phyloP scores from a whole-genome alignment of 306 rosid genomes.

The Corylus heterophylla region DNA sequence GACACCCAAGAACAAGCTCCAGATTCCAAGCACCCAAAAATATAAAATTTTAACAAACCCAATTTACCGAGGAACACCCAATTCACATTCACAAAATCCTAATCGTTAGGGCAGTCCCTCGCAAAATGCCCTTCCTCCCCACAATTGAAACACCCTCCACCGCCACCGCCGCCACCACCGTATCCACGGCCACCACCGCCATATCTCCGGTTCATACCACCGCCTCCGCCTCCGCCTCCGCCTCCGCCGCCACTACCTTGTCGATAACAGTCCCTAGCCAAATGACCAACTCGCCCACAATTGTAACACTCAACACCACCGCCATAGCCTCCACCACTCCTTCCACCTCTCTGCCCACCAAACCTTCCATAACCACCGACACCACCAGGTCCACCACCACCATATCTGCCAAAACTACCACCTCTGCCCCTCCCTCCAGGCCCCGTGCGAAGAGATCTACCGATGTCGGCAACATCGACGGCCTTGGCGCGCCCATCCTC shows the following conservation, averaged over 20 bases:
- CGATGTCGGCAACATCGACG: slow-evolving; percentile 49
- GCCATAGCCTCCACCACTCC: slow-evolving; percentile 22
- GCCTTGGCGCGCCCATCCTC: slow-evolving; percentile 68
- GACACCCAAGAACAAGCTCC: slow-evolving; percentile 21
- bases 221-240: slow-evolving; percentile 21
- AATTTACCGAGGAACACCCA: neutral
- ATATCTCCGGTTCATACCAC: slow-evolving; percentile 22
- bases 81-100: slow-evolving; percentile 32
- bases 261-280: slow-evolving; percentile 29
- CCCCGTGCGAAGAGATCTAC: slow-evolving; percentile 37
- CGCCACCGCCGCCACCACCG: slow-evolving; percentile 26
- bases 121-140: slow-evolving; percentile 88
- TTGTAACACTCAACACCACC: slow-evolving; percentile 60
- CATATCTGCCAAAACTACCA: slow-evolving; percentile 27
- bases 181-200: slow-evolving; percentile 31
- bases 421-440: slow-evolving; percentile 41
- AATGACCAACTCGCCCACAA: slow-evolving; percentile 68
- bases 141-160: slow-evolving; percentile 59
- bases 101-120: slow-evolving; percentile 57
- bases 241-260: slow-evolving; percentile 20
- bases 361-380: slow-evolving; percentile 25
- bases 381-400: slow-evolving; percentile 17
- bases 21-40: slow-evolving; percentile 15
- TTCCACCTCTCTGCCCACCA: slow-evolving; percentile 31
- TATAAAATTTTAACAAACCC: slow-evolving; percentile 11